These are phyloP conservation scores for Colletotrichum agaves DNA, from an alignment of 2,329 filamentous ascomycete species.

Conservation along the genomic window DNA sequence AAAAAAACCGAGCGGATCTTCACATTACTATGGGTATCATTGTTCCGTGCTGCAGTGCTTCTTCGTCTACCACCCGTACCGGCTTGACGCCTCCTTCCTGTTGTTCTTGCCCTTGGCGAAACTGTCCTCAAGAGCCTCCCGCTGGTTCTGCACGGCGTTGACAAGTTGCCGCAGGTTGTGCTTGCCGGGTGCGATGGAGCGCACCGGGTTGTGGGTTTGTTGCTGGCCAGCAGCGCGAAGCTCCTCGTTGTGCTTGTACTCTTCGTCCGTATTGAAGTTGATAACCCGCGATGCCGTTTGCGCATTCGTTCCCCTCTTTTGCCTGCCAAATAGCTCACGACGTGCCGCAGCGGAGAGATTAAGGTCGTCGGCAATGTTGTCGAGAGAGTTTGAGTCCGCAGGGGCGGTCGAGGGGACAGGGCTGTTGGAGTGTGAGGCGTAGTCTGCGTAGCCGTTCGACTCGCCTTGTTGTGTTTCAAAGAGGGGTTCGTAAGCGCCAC, in stretches of 20 bases:
- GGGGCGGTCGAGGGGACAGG: constrained; percentile 44
- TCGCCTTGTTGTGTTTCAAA: constrained; percentile 51
- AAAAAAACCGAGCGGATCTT: not conserved
- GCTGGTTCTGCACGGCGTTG: constrained; percentile 82
- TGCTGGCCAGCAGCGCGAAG: constrained; percentile 76
- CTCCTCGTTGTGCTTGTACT: constrained; percentile 87
- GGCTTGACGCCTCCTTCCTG: constrained; percentile 81
- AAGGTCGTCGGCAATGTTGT: constrained; percentile 78
- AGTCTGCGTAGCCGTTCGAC: constrained; percentile 45
- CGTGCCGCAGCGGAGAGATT: constrained; percentile 81
- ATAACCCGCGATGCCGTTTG: constrained; percentile 73
- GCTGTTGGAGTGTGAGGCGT: constrained; percentile 48
- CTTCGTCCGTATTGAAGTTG: constrained; percentile 88
- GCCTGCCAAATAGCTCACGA: constrained; percentile 86
- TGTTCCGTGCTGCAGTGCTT: not conserved
- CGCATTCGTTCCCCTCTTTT: constrained; percentile 52
- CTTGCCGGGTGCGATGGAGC: constrained; percentile 85
- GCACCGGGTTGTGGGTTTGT: constrained; percentile 83
- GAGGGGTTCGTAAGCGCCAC: constrained; percentile 62
- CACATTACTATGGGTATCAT: constrained; percentile 32
- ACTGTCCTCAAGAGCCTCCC: constrained; percentile 89
- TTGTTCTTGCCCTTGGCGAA: constrained; percentile 85
- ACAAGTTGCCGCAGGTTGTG: constrained; percentile 91
- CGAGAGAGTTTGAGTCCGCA: constrained; percentile 65
- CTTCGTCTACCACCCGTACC: constrained; percentile 78